Evolutionary conservation across 1,284 basidiomycete species (phyloP).

Genomic region (Vanrija sp.): DNA sequence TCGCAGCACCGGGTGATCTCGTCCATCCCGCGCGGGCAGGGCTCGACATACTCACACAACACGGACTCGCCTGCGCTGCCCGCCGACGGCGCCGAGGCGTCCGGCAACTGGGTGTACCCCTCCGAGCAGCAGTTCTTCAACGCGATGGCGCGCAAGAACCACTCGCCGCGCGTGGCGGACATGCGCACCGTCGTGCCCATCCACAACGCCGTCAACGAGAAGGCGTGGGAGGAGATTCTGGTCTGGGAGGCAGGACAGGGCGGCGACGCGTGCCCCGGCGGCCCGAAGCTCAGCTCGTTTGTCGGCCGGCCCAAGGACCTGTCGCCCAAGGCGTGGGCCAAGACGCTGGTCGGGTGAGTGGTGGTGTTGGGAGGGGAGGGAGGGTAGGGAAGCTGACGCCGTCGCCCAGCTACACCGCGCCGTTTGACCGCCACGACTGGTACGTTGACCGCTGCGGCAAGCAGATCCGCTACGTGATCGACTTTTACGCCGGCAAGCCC

Average conservation of each 20-base stretch:
- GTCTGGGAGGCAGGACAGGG: conserved; percentile 83
- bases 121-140: conserved; percentile 95
- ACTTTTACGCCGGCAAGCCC: conserved; percentile 91
- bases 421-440: conserved; percentile 99
- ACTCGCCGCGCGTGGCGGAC: conserved; percentile 68
- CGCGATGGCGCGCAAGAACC: conserved; percentile 91
- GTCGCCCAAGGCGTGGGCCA: conserved; percentile 77
- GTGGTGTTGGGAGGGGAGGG: not conserved
- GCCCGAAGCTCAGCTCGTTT: conserved; percentile 52
- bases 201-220: conserved; percentile 98
- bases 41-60: conserved; percentile 18
- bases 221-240: conserved; percentile 85
- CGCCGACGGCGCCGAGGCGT: conserved; percentile 49
- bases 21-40: conserved; percentile 68
- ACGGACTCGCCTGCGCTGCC: conserved; percentile 22
- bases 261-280: conserved; percentile 69
- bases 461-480: conserved; percentile 89
- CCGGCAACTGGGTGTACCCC: conserved; percentile 91
- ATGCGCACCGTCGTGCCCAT: conserved; percentile 97
- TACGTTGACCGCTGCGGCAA: conserved; percentile 86
- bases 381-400: not conserved
- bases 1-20: conserved; percentile 70
- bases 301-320: conserved; percentile 52
- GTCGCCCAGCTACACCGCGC: conserved; percentile 70
- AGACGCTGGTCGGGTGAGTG: conserved; percentile 78